Evolutionary conservation across 805 yeast species (phyloP), one percentile per base, ranked within the genome.

Genomic region (Debaryomyces maramus): DNA sequence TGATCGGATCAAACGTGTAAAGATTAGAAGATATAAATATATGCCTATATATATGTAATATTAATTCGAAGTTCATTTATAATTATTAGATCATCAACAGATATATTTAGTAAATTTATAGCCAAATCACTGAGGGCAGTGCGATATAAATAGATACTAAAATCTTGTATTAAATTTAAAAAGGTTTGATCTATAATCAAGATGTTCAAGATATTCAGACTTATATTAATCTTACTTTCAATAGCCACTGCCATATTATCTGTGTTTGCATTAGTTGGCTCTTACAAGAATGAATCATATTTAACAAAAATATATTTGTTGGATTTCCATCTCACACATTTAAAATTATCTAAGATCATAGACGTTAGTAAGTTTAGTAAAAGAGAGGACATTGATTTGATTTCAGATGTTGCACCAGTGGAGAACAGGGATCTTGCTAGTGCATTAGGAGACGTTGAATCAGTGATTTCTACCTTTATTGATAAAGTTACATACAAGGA

Each of bases 221-320:
- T 60, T 15, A 32, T 64, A 9, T 53, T 67, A 34, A 48, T 68
- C 7, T 38, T 68, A 18, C 51, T 67, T 26, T 57, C 73, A 15
- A 30, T 65, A 6, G 67, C 62, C 6, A 48, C 58, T 6, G 47
- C 60, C 1, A 38, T 68, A 15, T 53, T 70, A 11, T 50, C 68
- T 11, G 48, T 55, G 3, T 67, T 68, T 55, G 70, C 71, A 2
- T 30, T 70, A 13, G 55, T 63, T 6, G 72, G 74, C 3, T 67
- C 74, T 3, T 68, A 65, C 50, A 56, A 56, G 26, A 63, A 64
- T 36, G 56, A 58, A 18, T 13, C 50, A 11, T 64, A 61, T 43
- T 52, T 70, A 24, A 69, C 70, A 8, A 41, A 48, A 20, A 57
- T 67, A 24, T 70, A 68, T 43, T 48, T 70, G 40, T 41, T 70